Evolutionary conservation across 2,329 filamentous ascomycete species (phyloP), one percentile per base, ranked within the genome.

Genomic region (Cladophialophora immunda): DNA sequence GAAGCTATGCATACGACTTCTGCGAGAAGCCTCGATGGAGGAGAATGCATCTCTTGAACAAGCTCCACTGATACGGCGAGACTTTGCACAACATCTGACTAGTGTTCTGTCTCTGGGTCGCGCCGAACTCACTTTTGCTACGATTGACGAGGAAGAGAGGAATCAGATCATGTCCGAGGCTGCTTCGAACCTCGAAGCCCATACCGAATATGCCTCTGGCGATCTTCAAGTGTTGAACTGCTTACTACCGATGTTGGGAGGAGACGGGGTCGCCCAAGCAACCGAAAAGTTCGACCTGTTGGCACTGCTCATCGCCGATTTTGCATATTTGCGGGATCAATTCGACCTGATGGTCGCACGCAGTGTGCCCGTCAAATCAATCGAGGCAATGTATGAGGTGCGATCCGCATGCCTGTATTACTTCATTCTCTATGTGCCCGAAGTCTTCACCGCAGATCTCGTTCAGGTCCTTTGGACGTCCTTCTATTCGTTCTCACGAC

Each of bases 381-480:
- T 67, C 30, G 69, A 69, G 50, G 55, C 64, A 22, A 55, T 66
- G 30, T 69, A 70, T 56, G 69, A 69, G 17, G 60, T 67, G 8
- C 54, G 64, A 30, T 52, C 64, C 2, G 32, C 38, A 4, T 53
- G 58, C 32, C 64, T 70, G 30, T 56, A 64, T 19, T 62, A 61
- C 45, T 59, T 72, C 25, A 69, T 73, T 30, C 34, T 63, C n/a
- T 80, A 87, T 59, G 85, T 87, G n/a, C 85, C 90, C 0, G 80
- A 84, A 8, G 85, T 87, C 0, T 85, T 97, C 55, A 85, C 87
- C 0, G 74, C 82, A 2, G 85, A 90, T 1, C 81, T 92, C 3
- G 89, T 90, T 17, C 80, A 82, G 50, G 82, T 81, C 13, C 83
- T 97, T 1, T 97, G 92, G 92, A 83, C 90, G 64, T 81, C 90